Percentiles rank a stretch among this genome's conserved stretches.
These are phyloP conservation scores for Aaosphaeria pasadenensis DNA, from an alignment of 2,329 filamentous ascomycete species.

Conservation along the genomic window DNA sequence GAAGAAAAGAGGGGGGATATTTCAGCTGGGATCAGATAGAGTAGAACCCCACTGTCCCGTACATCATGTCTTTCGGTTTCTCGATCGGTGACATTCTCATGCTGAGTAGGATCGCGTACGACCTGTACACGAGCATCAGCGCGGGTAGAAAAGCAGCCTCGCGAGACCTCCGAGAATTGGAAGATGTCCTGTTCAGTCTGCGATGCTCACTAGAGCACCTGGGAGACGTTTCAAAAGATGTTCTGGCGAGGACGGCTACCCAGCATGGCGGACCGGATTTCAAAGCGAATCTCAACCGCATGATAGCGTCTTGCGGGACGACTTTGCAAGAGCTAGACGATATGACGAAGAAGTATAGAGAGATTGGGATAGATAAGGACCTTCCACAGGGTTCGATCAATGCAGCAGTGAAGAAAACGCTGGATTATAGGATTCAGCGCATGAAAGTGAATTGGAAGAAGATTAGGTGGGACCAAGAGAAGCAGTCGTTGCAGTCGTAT, in stretches of 20 bases:
- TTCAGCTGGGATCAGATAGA: too few species aligned
- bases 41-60: too few species aligned
- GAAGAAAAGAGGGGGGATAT: too few species aligned
- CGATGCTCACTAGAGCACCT: slow-evolving; percentile 3
- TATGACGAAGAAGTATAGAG: slow-evolving; percentile 4
- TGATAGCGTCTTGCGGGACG: slow-evolving; percentile 1
- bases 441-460: slow-evolving; percentile 5
- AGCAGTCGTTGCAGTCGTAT: slow-evolving; percentile 3
- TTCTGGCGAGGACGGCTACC: neutral
- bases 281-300: slow-evolving; percentile 1
- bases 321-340: slow-evolving; percentile 3
- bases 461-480: slow-evolving; percentile 4
- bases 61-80: slow-evolving; percentile 4
- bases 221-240: slow-evolving; percentile 1
- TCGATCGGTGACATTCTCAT: slow-evolving; percentile 5
- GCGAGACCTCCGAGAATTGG: slow-evolving; percentile 1
- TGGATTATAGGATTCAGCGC: neutral
- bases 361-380: neutral
- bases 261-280: neutral
- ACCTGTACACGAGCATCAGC: slow-evolving; percentile 1
- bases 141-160: slow-evolving; percentile 1
- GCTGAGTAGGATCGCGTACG: slow-evolving; percentile 3
- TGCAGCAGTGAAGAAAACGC: neutral
- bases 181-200: slow-evolving; percentile 3
- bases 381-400: neutral